phyloP scores from a whole-genome alignment of 345 rosid genomes.

The Noccaea caerulescens region DNA sequence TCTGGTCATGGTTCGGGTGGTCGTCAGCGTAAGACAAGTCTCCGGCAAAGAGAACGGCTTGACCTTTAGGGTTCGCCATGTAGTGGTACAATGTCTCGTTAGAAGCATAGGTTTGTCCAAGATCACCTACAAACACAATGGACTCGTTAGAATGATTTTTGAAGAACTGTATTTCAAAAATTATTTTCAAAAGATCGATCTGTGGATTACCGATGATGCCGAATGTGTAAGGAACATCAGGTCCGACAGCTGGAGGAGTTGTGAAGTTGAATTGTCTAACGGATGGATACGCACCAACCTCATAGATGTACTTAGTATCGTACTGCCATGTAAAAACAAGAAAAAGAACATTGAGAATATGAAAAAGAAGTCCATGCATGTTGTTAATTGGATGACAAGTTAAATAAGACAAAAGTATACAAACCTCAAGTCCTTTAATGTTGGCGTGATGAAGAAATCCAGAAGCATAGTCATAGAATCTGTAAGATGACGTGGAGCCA shows the following conservation, averaged over 20 bases:
- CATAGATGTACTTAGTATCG: slow-evolving; percentile 59
- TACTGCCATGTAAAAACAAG: slow-evolving; percentile 39
- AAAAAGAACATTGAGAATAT: background rate
- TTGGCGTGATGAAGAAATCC: slow-evolving; percentile 58
- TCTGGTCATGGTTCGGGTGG: slow-evolving; percentile 49
- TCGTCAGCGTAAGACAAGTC: slow-evolving; percentile 57
- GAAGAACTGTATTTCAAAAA: background rate
- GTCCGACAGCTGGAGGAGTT: slow-evolving; percentile 66
- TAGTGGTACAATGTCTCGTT: slow-evolving; percentile 56
- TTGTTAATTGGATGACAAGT: slow-evolving; percentile 15
- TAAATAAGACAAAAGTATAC: slow-evolving; percentile 6
- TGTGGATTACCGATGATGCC: slow-evolving; percentile 61
- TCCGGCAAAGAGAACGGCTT: slow-evolving; percentile 53
- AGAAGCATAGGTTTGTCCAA: slow-evolving; percentile 60
- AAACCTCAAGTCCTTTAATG: slow-evolving; percentile 50
- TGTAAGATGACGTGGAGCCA: slow-evolving; percentile 42
- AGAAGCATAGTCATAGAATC: slow-evolving; percentile 50
- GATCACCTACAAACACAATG: slow-evolving; percentile 48
- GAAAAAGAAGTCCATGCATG: background rate
- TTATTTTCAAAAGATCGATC: background rate
- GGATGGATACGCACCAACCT: slow-evolving; percentile 49
- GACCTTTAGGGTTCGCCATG: slow-evolving; percentile 52
- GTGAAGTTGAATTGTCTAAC: slow-evolving; percentile 52
- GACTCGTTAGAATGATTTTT: background rate
- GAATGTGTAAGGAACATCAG: slow-evolving; percentile 69